Base-by-base conservation (phyloP, 768 basidiomycete species). In the Goffeauzyma gilvescens region DNA sequence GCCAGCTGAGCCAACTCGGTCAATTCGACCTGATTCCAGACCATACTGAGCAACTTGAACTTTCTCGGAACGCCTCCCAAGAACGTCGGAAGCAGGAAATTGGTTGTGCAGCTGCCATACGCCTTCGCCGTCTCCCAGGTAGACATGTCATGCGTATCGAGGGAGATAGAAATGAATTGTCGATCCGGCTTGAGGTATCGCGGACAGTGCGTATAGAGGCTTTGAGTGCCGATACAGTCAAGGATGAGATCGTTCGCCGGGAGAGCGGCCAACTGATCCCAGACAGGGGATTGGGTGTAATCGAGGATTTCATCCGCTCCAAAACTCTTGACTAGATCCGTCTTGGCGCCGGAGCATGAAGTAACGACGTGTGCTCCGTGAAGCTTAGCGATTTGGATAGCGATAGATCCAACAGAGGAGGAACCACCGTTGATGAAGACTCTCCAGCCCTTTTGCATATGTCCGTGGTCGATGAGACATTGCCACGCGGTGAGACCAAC, bases 361-460 rank as follows among this genome's bases (percentile, higher is more conserved):
- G 71, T 72, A 1, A 69, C 63, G 3, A 81, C 78, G 4, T 46
- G 62, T 41, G 72, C 72, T 4, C 76, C 76, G 43, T 62, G 65
- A 0, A 70, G 67, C 54, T 81, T 81, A 4, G 78, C 76, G 6
- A 81, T 55, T 55, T 81, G 78, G 35, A 81, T 75, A 1, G 76
- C 78, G 50, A 70, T 72, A 15, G 70, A 62, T 3, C 79, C 80
- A 3, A 80, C 76, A 13, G 73, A 60, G 1, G 75, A 72, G 38
- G 75, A 76, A 3, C 76, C 79, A 0, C 79, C 79, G 45, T 78
- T 76, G 55, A 82, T 65, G 48, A 81, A 71, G 6, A 82, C 62
- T 0, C 68, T 67, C 50, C 75, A 73, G 1, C 72, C 75, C 57
- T 78, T 69, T 17, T 79, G 55, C 22, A 70, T 65, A 7, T 23